Percentiles rank a stretch among this genome's conserved stretches.
These are phyloP conservation scores for Dothiorella sarmentorum DNA, from an alignment of 2,329 filamentous ascomycete species.

Conservation along the genomic window DNA sequence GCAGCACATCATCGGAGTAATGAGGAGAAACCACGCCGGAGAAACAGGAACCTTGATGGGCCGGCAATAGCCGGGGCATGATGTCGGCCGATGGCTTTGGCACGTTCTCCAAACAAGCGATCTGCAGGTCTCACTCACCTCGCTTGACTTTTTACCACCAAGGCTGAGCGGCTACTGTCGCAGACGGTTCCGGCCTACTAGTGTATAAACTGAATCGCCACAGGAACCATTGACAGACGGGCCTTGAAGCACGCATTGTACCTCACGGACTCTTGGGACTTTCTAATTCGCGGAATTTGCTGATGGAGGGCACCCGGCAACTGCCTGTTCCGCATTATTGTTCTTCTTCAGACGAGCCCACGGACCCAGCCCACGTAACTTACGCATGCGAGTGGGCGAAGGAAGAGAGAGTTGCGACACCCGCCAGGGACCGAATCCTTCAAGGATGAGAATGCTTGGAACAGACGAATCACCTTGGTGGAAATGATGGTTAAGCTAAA, in stretches of 20 bases:
- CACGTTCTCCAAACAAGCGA: background rate
- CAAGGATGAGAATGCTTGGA: background rate
- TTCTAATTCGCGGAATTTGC: background rate
- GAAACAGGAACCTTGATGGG: background rate
- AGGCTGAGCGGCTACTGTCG: background rate
- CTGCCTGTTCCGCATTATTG: no score
- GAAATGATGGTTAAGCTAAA: background rate
- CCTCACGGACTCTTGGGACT: background rate
- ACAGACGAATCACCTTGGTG: background rate
- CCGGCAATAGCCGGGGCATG: conserved; percentile 1
- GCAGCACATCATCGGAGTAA: background rate
- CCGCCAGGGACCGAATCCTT: background rate
- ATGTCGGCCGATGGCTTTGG: background rate
- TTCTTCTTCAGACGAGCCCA: no score
- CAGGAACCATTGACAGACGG: background rate
- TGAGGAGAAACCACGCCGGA: background rate
- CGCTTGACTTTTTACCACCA: background rate
- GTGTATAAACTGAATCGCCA: conserved; percentile 1
- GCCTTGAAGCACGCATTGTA: background rate
- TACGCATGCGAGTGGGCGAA: background rate
- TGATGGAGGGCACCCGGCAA: background rate
- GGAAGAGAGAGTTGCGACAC: background rate
- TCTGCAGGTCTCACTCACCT: background rate
- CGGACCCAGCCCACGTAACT: background rate
- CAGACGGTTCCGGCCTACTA: background rate